A percentile compares a stretch with the other conserved stretches of the same genome.
Conservation (phyloP, 1,284 basidiomycete species). For the Sphagnurus paluster region DNA sequence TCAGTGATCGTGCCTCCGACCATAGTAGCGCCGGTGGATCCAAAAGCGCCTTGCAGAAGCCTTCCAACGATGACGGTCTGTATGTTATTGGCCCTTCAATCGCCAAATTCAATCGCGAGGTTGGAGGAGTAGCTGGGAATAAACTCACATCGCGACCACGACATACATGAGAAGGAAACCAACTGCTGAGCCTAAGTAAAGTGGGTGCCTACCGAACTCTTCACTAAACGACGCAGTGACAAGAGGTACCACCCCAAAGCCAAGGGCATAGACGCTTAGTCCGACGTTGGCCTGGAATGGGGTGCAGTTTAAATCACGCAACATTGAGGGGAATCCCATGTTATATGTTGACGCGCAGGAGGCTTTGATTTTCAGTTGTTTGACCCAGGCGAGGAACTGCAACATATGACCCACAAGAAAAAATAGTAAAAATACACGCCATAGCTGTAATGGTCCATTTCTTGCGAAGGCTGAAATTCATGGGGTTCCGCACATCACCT, state of each 20-base stretch:
- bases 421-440: constrained; percentile 56
- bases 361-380: constrained; percentile 35
- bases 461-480: constrained; percentile 46
- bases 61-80: constrained; percentile 68
- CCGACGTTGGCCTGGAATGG: constrained; percentile 61
- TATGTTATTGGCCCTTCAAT: constrained; percentile 65
- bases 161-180: constrained; percentile 63
- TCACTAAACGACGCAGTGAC: constrained; percentile 76
- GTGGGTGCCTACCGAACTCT: constrained; percentile 72
- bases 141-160: constrained; percentile 59
- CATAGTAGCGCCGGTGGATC: constrained; percentile 67
- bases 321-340: constrained; percentile 62
- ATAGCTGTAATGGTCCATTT: constrained; percentile 64
- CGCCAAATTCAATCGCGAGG: not conserved
- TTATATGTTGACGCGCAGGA: constrained; percentile 56
- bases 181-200: constrained; percentile 61
- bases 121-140: not conserved
- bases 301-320: constrained; percentile 59
- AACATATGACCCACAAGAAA: constrained; percentile 42
- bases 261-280: constrained; percentile 61
- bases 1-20: constrained; percentile 80
- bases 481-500: constrained; percentile 53
- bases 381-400: not conserved
- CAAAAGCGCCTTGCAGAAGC: constrained; percentile 69
- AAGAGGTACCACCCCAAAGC: constrained; percentile 71